Evolutionary conservation across 169 alveolate species (phyloP).

Genomic region (Plasmodium ovale): DNA sequence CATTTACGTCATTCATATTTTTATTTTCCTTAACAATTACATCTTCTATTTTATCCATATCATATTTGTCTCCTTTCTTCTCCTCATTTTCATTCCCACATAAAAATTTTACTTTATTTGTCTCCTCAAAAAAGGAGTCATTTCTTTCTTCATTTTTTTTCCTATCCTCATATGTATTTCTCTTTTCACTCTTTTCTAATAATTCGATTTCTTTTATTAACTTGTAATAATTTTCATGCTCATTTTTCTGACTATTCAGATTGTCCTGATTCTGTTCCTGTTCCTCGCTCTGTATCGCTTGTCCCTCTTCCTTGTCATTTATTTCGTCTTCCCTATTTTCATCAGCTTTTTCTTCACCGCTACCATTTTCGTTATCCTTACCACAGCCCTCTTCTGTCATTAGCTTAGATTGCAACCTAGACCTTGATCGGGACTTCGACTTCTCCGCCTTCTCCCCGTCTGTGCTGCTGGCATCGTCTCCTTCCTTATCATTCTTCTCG

Average conservation of each 20-base stretch:
- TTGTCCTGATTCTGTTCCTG: background rate
- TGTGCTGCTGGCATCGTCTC: background rate
- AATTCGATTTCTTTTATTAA: conserved; percentile 64
- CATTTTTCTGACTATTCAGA: conserved; percentile 6
- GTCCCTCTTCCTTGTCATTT: conserved; percentile 1
- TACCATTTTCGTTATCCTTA: conserved; percentile 9
- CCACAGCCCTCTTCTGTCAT: background rate
- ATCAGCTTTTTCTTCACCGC: background rate
- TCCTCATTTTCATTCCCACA: background rate
- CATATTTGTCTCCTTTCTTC: background rate
- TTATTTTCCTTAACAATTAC: background rate
- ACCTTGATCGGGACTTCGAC: too few relatives aligned
- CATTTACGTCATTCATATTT: background rate
- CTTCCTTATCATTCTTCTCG: background rate
- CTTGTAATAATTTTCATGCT: conserved; percentile 59
- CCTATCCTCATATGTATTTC: background rate
- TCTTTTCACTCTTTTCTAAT: conserved; percentile 57
- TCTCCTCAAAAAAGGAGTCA: background rate
- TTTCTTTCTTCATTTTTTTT: conserved; percentile 3
- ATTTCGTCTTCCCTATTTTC: background rate
- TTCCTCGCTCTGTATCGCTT: background rate
- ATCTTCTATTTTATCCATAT: background rate
- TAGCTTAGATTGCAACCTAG: too few relatives aligned
- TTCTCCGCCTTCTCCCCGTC: too few relatives aligned
- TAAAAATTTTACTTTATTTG: background rate